Evolutionary conservation across 345 rosid genomes (phyloP).

Genomic region (Melaleuca quinquenervia): DNA sequence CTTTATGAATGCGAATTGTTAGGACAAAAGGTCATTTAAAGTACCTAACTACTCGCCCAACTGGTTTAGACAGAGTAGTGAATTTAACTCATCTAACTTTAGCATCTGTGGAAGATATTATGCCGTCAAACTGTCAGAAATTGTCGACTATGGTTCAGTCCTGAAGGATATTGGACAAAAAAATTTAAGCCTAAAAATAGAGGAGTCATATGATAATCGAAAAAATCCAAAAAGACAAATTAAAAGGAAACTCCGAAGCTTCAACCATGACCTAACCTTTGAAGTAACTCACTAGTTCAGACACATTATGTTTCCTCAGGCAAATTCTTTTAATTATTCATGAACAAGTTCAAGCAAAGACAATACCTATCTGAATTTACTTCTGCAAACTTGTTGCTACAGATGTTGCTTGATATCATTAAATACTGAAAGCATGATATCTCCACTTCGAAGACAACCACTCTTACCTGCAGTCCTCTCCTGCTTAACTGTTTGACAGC

Average conservation of each 20-base stretch:
- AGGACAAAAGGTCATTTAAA: neutral
- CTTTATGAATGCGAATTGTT: neutral
- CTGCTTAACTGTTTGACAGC: conserved; percentile 90
- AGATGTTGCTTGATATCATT: neutral
- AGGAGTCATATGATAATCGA: neutral
- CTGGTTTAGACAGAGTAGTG: neutral
- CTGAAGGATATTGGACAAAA: neutral
- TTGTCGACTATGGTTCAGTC: neutral
- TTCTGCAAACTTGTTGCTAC: neutral
- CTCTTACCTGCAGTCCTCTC: conserved; percentile 79
- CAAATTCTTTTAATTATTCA: neutral
- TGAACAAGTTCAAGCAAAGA: neutral
- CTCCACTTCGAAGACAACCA: neutral
- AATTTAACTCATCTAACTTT: neutral
- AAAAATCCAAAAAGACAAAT: neutral
- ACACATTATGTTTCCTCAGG: neutral
- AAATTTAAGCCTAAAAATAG: neutral
- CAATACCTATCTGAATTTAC: neutral
- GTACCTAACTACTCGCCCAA: neutral
- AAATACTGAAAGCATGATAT: neutral
- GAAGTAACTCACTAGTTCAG: neutral
- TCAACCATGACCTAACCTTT: neutral
- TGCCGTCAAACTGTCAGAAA: neutral
- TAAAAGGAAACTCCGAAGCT: neutral
- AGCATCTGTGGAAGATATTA: neutral